phyloP scores from a whole-genome alignment of 1,284 basidiomycete species.

The Termitomyces sp. region DNA sequence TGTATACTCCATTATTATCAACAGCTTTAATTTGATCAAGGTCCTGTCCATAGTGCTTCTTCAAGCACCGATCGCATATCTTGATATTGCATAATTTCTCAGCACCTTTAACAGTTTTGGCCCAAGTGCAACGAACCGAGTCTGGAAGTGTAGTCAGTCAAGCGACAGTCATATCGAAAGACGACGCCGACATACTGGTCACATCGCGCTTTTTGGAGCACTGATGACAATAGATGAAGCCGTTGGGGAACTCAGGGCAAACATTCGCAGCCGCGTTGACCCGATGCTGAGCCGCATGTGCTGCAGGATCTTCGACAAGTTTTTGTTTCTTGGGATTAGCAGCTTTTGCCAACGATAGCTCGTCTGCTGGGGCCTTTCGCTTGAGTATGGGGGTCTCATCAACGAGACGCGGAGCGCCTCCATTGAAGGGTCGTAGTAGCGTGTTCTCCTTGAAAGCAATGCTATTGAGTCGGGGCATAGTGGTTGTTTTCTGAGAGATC shows the following conservation, averaged over 20 bases:
- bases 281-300: not conserved
- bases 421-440: slow-evolving; percentile 31
- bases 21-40: slow-evolving; percentile 40
- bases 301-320: not conserved
- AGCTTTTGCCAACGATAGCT: slow-evolving; percentile 7
- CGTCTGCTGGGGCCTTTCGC: slow-evolving; percentile 33
- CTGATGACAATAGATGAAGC: slow-evolving; percentile 60
- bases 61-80: slow-evolving; percentile 62
- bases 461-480: slow-evolving; percentile 20
- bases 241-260: slow-evolving; percentile 26
- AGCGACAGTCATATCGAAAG: not conserved
- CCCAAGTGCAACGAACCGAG: slow-evolving; percentile 46
- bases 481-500: slow-evolving; percentile 19
- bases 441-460: slow-evolving; percentile 51
- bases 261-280: slow-evolving; percentile 2
- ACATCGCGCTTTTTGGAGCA: slow-evolving; percentile 55
- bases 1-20: slow-evolving; percentile 29
- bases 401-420: slow-evolving; percentile 26
- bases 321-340: slow-evolving; percentile 14
- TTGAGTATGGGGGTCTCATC: slow-evolving; percentile 27
- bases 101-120: slow-evolving; percentile 18
- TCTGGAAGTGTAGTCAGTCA: slow-evolving; percentile 23
- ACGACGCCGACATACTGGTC: slow-evolving; percentile 30
- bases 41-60: slow-evolving; percentile 57
- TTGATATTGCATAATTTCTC: slow-evolving; percentile 46